Base-by-base conservation (phyloP, 805 yeast genomes). In the Candida pseudofarinosa region DNA sequence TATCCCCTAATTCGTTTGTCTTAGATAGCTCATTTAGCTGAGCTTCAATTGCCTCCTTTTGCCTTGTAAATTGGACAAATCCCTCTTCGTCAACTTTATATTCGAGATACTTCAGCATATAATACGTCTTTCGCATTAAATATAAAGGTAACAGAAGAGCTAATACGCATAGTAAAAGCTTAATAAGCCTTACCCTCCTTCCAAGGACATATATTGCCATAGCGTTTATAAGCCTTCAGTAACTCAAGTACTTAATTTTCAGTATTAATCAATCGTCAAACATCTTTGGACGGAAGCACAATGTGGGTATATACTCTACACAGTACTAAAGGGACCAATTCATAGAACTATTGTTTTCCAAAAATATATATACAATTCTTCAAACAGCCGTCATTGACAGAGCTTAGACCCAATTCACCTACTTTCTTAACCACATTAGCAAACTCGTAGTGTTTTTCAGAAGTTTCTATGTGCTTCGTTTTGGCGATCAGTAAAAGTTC, bases 361-460 rank as follows among this genome's bases (percentile, higher is more conserved):
- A 10, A 40, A 20, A 55, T 43, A 45, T 53, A 56, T 43, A 59
- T 43, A 50, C 53, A 44, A 35, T 49, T 38, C 18, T 41, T 36
- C 28, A 46, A 23, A 32, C 36, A 26, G 3, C 52, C 55, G 40
- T 45, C 43, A 15, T 55, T 52, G 4, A 60, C 65, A 10, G 41
- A 38, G 17, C 53, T 51, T 28, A 59, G 43, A 3, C 55, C 59
- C 14, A 49, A 41, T 30, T 43, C 49, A 2, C 57, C 67, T 35
- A 59, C 44, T n/a, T 43, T 42, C 23, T 46, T 52, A 45, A 60
- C 41, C 14, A 59, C 37, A 7, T 18, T 35, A 17, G 43, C 42
- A 17, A 53, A 37, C 31, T 44, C 43, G 8, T 41, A 31, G 13
- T 4, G 39, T 37, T 13, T 33, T 18, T 14, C 28, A 30, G 17